Percentiles rank a stretch among this genome's conserved stretches.
Conservation (phyloP, 2,329 filamentous ascomycete species). For the Neocatenulostroma microsporum region DNA sequence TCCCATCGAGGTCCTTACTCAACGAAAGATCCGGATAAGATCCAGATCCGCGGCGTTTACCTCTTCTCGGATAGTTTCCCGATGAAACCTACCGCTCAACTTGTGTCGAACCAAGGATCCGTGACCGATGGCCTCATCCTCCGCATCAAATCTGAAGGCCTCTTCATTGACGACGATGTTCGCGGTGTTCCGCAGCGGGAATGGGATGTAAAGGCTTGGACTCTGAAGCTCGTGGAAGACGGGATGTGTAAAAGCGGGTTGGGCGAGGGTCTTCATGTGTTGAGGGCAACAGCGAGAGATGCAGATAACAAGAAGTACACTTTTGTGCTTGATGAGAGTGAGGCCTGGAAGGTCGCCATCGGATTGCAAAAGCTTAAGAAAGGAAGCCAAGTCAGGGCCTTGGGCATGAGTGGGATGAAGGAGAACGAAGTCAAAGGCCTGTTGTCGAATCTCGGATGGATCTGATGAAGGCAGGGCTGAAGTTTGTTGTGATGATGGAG, state of each 20-base stretch:
- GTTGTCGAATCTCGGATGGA: slow-evolving; percentile 28
- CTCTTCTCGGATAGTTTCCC: slow-evolving; percentile 83
- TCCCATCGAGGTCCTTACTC: slow-evolving; percentile 70
- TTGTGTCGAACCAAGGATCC: slow-evolving; percentile 72
- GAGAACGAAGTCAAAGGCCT: slow-evolving; percentile 35
- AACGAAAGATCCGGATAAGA: slow-evolving; percentile 89
- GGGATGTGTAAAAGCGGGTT: no score
- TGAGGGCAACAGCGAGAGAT: slow-evolving; percentile 52
- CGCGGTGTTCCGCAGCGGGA: slow-evolving; percentile 86
- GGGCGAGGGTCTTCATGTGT: slow-evolving; percentile 44
- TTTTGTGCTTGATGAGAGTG: slow-evolving; percentile 51
- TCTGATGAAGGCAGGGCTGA: slow-evolving; percentile 21
- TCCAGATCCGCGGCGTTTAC: slow-evolving; percentile 89
- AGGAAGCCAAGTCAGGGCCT: slow-evolving; percentile 48
- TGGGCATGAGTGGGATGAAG: slow-evolving; percentile 48
- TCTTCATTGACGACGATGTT: slow-evolving; percentile 96
- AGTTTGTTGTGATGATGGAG: background rate
- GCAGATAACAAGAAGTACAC: slow-evolving; percentile 55
- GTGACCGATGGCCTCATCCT: slow-evolving; percentile 91
- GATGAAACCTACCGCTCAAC: slow-evolving; percentile 81
- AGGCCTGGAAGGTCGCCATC: slow-evolving; percentile 56
- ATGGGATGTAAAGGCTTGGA: slow-evolving; percentile 99
- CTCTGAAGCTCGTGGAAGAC: slow-evolving; percentile 78
- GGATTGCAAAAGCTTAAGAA: slow-evolving; percentile 50
- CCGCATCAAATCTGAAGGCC: slow-evolving; percentile 83